Evolutionary conservation across 2,329 filamentous ascomycete genomes (phyloP).

Genomic region (Claviceps sorghi): DNA sequence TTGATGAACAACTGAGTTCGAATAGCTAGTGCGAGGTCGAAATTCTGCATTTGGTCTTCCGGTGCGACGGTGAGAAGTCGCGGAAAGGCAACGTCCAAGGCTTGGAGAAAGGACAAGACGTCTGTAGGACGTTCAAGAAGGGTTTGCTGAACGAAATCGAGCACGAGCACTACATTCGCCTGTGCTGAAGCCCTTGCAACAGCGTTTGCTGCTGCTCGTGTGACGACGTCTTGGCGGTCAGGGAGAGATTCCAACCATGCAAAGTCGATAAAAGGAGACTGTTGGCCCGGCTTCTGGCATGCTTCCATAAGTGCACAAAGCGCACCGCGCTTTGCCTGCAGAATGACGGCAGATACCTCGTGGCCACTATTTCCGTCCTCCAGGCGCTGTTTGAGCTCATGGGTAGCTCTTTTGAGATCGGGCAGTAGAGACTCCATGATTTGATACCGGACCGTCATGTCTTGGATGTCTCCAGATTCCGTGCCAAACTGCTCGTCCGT

Average conservation of each 20-base stretch:
- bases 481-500: background rate
- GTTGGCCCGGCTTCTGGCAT: background rate
- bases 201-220: background rate
- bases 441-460: background rate
- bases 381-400: constrained; percentile 4
- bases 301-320: background rate
- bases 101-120: constrained; percentile 15
- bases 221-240: background rate
- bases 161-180: constrained; percentile 22
- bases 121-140: constrained; percentile 5
- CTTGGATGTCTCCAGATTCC: background rate
- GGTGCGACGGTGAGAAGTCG: constrained; percentile 13
- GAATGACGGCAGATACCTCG: background rate
- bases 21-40: constrained; percentile 19
- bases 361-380: background rate
- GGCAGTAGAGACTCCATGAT: constrained; percentile 1
- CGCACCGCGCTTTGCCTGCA: background rate
- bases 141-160: constrained; percentile 15
- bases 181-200: constrained; percentile 11
- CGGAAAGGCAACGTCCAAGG: constrained; percentile 18
- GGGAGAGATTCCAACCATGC: constrained; percentile 5
- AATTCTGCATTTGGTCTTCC: constrained; percentile 6
- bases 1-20: constrained; percentile 23
- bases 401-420: constrained; percentile 2
- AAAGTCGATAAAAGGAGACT: constrained; percentile 17